These are phyloP conservation scores for Pythium volutum DNA, from an alignment of 352 stramenopile species.

Conservation along the genomic window DNA sequence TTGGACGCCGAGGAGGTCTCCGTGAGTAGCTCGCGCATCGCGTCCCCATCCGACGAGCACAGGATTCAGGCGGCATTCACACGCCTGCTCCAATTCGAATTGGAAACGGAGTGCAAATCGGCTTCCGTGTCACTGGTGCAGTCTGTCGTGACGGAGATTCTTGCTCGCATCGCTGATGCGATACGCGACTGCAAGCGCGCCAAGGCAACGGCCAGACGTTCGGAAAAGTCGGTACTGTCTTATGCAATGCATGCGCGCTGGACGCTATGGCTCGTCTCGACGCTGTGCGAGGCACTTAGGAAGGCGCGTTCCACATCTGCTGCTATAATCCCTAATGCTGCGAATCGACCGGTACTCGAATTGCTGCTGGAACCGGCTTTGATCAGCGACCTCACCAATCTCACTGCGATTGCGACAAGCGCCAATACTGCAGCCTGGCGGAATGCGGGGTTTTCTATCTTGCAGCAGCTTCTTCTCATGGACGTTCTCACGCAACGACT, in stretches of 20 bases:
- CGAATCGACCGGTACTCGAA: background rate
- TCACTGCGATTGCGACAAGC: background rate
- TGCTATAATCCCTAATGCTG: background rate
- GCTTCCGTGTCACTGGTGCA: background rate
- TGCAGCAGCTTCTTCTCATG: conserved; percentile 4
- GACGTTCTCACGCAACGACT: background rate
- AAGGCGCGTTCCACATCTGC: too few relatives aligned
- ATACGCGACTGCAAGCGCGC: background rate
- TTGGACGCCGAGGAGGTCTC: background rate
- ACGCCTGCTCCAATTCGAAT: background rate
- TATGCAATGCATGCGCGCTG: conserved; percentile 11
- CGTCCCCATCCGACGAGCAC: background rate
- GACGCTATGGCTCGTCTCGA: conserved; percentile 14
- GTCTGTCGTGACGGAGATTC: conserved; percentile 2
- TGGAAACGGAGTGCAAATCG: background rate
- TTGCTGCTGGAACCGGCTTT: background rate
- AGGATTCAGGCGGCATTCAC: background rate
- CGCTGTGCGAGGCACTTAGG: background rate
- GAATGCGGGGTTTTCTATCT: conserved; percentile 1
- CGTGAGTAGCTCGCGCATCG: background rate
- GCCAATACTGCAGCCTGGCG: background rate
- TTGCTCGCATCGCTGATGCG: background rate
- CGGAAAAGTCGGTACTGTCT: background rate
- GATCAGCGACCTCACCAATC: background rate
- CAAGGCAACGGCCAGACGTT: background rate